Evolutionary conservation across 2,329 filamentous ascomycete species (phyloP), one percentile per base, ranked within the genome.

Genomic region (Penicillium palitans): DNA sequence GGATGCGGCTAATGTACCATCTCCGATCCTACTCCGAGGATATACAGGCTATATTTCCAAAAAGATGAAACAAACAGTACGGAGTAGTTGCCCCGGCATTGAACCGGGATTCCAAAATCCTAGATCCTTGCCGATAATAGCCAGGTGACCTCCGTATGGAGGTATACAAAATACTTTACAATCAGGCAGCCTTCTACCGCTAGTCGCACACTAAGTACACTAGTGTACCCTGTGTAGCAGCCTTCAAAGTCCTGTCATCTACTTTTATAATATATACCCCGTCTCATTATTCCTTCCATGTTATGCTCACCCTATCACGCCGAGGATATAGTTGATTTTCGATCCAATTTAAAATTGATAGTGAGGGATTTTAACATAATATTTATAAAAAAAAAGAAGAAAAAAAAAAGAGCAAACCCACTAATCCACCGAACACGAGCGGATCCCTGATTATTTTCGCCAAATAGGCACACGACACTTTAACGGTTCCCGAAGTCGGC

Each of bases 301-400:
- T n/a, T n/a, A 25, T 8, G 17, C 9, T n/a, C 25, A 31, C 13
- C 25, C 49, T 31, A 52, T 31, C 37, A 52, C 3, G 13, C 37
- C n/a, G 39, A 42, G 6, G 13, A 37, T 10, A 48, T 46, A 19
- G 9, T 52, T 40, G 52, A 51, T 44, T 47, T 46, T 31, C 24
- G 25, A 42, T 44, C 29, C 21, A 33, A 19, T 55, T 40, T 33
- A 15, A 33, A 42, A 24, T 24, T 40, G 21, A 27, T 2, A 12
- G 17, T 55, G 54, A 57, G 54, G 54, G 47, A 57, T 57, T 56
- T 56, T 56, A 37, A 33, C 15, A 44, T 31, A 25, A 31, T 31
- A 44, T 42, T 42, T 12, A 8, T 31, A 25, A 44, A n/a, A 12
- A 13, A 21, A 7, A 7, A 10, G 10, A 31, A 31, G 29, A 48